Evolutionary conservation across 352 stramenopile genomes (phyloP).

Genomic region (Pythium periplocum): DNA sequence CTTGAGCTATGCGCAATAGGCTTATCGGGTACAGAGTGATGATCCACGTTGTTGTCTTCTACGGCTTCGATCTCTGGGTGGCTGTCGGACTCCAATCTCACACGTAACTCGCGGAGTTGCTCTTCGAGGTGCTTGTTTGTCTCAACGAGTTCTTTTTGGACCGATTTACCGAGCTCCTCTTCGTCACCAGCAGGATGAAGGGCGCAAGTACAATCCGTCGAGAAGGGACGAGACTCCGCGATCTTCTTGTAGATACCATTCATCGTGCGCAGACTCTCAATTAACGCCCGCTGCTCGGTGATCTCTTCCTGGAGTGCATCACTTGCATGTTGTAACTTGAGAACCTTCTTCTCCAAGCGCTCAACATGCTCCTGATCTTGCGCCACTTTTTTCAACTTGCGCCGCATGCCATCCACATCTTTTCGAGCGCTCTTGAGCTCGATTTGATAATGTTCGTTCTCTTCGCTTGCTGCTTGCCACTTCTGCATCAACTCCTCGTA

Average conservation of each 20-base stretch:
- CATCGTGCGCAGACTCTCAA: constrained; percentile 45
- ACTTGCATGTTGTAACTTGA: constrained; percentile 48
- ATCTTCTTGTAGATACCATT: constrained; percentile 28
- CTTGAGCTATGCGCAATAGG: no score
- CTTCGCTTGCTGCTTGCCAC: constrained; percentile 28
- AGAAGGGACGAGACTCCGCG: constrained; percentile 27
- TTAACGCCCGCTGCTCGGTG: constrained; percentile 52
- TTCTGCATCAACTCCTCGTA: constrained; percentile 49
- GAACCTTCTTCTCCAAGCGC: constrained; percentile 49
- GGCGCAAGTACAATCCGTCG: constrained; percentile 13
- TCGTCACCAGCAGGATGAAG: constrained; percentile 9
- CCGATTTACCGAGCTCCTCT: constrained; percentile 8
- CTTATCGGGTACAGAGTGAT: no score
- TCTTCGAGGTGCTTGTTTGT: constrained; percentile 14
- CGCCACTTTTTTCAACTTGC: constrained; percentile 30
- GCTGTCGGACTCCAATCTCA: not conserved
- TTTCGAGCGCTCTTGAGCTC: constrained; percentile 58
- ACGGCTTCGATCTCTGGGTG: constrained; percentile 2
- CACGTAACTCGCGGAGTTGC: constrained; percentile 8
- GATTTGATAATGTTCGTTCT: constrained; percentile 35
- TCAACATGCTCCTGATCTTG: constrained; percentile 41
- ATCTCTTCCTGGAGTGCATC: constrained; percentile 56
- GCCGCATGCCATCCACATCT: constrained; percentile 39
- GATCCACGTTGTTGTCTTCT: constrained; percentile 14
- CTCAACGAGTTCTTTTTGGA: constrained; percentile 18